Evolutionary conservation across 768 basidiomycete species (phyloP).

Genomic region (Boletus vermiculosoides): DNA sequence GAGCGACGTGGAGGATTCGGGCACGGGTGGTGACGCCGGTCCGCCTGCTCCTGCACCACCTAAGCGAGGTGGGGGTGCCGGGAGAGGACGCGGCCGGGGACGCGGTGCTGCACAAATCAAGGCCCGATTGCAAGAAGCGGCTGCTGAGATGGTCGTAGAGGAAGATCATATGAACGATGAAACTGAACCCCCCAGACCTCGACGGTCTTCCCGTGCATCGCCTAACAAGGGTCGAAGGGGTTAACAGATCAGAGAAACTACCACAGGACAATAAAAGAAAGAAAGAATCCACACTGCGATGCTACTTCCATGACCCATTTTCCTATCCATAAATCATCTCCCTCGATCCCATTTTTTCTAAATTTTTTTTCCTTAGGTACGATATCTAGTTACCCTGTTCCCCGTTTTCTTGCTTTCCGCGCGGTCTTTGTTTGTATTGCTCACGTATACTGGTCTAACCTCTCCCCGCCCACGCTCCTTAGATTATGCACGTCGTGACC

Average conservation of each 20-base stretch:
- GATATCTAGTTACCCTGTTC: constrained; percentile 14
- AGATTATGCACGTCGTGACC: constrained; percentile 10
- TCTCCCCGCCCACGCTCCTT: constrained; percentile 11
- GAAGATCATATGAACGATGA: constrained; percentile 30
- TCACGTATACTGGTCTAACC: constrained; percentile 3
- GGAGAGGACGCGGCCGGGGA: constrained; percentile 25
- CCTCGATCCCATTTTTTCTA: constrained; percentile 1
- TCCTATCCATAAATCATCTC: not conserved
- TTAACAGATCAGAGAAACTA: not conserved
- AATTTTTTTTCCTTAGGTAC: constrained; percentile 1
- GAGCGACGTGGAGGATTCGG: constrained; percentile 20
- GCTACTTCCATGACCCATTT: not conserved
- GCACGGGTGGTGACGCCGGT: constrained; percentile 8
- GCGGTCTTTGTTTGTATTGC: constrained; percentile 13
- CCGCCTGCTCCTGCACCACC: not conserved
- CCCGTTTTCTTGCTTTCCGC: constrained; percentile 3
- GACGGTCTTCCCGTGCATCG: constrained; percentile 36
- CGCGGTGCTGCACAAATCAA: constrained; percentile 15
- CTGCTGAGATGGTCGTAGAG: constrained; percentile 27
- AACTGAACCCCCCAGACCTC: constrained; percentile 24
- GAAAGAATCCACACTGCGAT: not conserved
- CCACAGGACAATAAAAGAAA: not conserved
- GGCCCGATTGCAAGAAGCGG: constrained; percentile 27
- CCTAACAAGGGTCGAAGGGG: constrained; percentile 32
- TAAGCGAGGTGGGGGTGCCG: constrained; percentile 19